Evolutionary conservation across 2,329 filamentous ascomycete species (phyloP).

Genomic region (Pestalotiopsis sp.): DNA sequence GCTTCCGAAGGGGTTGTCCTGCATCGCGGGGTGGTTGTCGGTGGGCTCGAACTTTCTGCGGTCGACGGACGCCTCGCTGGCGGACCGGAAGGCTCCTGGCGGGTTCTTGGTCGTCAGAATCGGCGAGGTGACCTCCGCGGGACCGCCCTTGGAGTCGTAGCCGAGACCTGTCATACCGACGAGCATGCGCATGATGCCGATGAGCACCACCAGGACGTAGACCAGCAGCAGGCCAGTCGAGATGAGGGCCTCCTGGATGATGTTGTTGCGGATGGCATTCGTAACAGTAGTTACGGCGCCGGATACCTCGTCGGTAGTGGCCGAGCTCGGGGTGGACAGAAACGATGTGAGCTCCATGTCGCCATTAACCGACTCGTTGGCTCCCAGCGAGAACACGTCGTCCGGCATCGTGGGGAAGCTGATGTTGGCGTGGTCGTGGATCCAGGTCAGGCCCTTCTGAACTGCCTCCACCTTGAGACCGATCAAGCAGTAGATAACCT

Average conservation of each 20-base stretch:
- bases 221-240: constrained; percentile 73
- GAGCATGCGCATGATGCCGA: constrained; percentile 69
- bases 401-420: constrained; percentile 77
- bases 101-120: not conserved
- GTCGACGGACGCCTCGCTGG: not conserved
- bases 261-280: constrained; percentile 65
- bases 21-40: not conserved
- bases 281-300: constrained; percentile 74
- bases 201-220: constrained; percentile 77
- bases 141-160: constrained; percentile 4
- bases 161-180: constrained; percentile 19
- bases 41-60: not conserved
- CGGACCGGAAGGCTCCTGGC: not conserved
- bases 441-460: constrained; percentile 91
- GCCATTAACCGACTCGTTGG: constrained; percentile 61
- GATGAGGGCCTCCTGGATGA: constrained; percentile 80
- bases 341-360: constrained; percentile 69
- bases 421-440: constrained; percentile 83
- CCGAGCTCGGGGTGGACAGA: constrained; percentile 73
- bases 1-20: constrained; percentile 3
- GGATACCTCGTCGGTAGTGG: constrained; percentile 80
- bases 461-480: constrained; percentile 83
- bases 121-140: not conserved
- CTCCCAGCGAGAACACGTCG: constrained; percentile 82
- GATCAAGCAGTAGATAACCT: constrained; percentile 85